Evolutionary conservation across 495 filamentous ascomycete species (phyloP).

Genomic region (Talaromyces wortmannii): DNA sequence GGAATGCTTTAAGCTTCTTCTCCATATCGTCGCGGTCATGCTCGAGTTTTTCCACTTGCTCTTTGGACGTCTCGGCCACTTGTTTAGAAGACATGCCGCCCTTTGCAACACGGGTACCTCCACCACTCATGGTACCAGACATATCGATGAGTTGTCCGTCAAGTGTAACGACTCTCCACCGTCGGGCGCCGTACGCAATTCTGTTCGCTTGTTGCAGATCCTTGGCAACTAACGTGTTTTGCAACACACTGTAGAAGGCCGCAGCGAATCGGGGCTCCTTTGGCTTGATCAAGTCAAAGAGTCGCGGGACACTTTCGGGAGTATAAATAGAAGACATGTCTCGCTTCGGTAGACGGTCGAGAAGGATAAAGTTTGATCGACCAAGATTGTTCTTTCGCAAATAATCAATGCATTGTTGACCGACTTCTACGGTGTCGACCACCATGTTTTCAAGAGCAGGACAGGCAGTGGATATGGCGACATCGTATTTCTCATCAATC

Average conservation of each 20-base stretch:
- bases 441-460: slow-evolving; percentile 89
- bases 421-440: slow-evolving; percentile 88
- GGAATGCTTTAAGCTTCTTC: slow-evolving; percentile 69
- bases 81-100: slow-evolving; percentile 96
- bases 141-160: slow-evolving; percentile 94
- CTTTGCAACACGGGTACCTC: slow-evolving; percentile 78
- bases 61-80: slow-evolving; percentile 73
- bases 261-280: slow-evolving; percentile 83
- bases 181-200: slow-evolving; percentile 84
- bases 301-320: slow-evolving; percentile 82
- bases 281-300: slow-evolving; percentile 88
- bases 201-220: slow-evolving; percentile 91
- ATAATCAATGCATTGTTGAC: slow-evolving; percentile 96
- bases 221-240: slow-evolving; percentile 89
- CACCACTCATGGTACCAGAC: slow-evolving; percentile 96
- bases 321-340: slow-evolving; percentile 76
- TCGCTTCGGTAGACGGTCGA: slow-evolving; percentile 73
- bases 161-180: slow-evolving; percentile 94
- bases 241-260: slow-evolving; percentile 88
- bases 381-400: slow-evolving; percentile 95
- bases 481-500: slow-evolving; percentile 89
- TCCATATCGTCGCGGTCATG: slow-evolving; percentile 79
- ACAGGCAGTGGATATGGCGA: slow-evolving; percentile 95
- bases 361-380: slow-evolving; percentile 93
- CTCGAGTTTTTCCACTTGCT: slow-evolving; percentile 83